phyloP scores from a whole-genome alignment of 345 rosid species.

The Citrus reticulata region DNA sequence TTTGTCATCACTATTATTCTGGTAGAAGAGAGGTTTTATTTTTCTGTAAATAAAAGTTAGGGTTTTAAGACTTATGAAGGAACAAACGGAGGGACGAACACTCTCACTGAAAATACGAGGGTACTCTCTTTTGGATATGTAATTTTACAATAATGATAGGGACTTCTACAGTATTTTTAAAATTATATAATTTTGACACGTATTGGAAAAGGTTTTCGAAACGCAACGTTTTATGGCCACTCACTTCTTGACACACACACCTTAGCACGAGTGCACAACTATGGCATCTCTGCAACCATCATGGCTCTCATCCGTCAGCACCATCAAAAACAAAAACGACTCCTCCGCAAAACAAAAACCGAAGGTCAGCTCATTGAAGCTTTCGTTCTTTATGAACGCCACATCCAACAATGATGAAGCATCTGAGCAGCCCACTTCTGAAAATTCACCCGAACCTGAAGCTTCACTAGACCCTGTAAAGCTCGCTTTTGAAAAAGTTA shows the following conservation, averaged over 20 bases:
- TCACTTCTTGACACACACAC: not conserved
- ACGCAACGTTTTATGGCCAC: not conserved
- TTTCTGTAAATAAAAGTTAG: not conserved
- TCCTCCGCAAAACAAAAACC: constrained; percentile 26
- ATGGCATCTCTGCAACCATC: constrained; percentile 38
- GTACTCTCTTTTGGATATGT: not conserved
- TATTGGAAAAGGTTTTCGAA: not conserved
- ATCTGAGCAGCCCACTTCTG: constrained; percentile 19
- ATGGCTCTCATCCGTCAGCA: constrained; percentile 39
- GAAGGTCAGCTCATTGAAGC: constrained; percentile 22
- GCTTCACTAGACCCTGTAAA: constrained; percentile 45
- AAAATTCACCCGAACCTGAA: constrained; percentile 16
- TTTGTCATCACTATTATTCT: constrained; percentile 54
- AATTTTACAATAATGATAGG: no score
- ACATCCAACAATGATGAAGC: constrained; percentile 18
- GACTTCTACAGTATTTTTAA: no score
- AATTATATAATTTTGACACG: not conserved
- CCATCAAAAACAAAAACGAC: constrained; percentile 17
- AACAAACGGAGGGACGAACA: not conserved
- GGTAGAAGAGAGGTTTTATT: not conserved
- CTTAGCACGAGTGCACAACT: not conserved
- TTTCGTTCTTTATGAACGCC: constrained; percentile 28
- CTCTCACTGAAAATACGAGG: not conserved
- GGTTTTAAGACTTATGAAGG: not conserved
- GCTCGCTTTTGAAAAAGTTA: constrained; percentile 70